Evolutionary conservation across 495 filamentous ascomycete genomes (phyloP), one percentile per base, ranked within the genome.

Genomic region (Trypethelium eluteriae): DNA sequence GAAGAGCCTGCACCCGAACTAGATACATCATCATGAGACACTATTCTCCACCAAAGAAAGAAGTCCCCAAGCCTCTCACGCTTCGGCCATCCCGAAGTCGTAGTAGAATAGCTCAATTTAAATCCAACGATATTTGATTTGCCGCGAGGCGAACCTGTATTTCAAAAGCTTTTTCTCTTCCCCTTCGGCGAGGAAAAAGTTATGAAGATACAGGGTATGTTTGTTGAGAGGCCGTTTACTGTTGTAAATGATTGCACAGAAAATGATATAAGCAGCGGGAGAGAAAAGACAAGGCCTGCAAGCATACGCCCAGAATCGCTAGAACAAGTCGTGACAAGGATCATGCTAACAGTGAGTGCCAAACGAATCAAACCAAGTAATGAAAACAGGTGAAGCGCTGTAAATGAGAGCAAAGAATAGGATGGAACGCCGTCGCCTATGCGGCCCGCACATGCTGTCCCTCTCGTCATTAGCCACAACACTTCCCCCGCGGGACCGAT

Each of bases 61-160:
- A n/a, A 32, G 53, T 59, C 32, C 10, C 53, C 18, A 59, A 59
- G 53, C 53, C 53, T 59, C 7, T 59, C 25, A 35, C 18, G 53
- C 53, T 59, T 59, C 18, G 32, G 25, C 16, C 7, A 18, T 9
- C 18, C 11, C 18, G 53, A 59, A 59, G 53, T 32, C 5, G 53
- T 59, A 59, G 53, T 59, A 59, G 53, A 59, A 59, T 59, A 59
- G 32, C 14, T 3, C 11, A n/a, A 59, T 7, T 9, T 59, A 6
- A 36, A 59, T 59, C 25, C 53, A 36, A 59, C 5, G 5, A 59
- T 59, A 36, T 59, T 59, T 34, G 53, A 25, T 25, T 25, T 59
- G 53, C 53, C 53, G 53, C 18, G 53, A 59, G 53, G 53, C 53
- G 32, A 59, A 59, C 53, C 53, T 59, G 53, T 59, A 59, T 6